A percentile compares a stretch with the other conserved stretches of the same genome.
Conservation (phyloP, 2,329 filamentous ascomycete genomes). For the Myotisia sp. region DNA sequence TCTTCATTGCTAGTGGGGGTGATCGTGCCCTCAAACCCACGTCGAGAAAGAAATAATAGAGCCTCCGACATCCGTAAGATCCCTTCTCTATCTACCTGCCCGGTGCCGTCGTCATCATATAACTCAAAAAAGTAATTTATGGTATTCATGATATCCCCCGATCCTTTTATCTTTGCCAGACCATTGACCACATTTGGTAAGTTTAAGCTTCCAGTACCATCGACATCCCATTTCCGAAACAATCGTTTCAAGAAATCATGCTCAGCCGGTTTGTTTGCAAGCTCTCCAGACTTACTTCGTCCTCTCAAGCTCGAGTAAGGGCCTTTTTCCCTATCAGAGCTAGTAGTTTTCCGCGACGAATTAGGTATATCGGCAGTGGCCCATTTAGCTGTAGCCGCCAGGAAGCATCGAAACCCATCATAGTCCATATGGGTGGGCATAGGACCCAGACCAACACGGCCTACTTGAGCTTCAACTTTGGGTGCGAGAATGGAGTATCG, state of each 20-base stretch:
- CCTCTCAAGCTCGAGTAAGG: constrained; percentile 44
- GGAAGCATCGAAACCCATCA: constrained; percentile 84
- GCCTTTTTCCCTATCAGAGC: constrained; percentile 38
- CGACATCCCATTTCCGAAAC: constrained; percentile 77
- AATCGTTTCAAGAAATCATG: constrained; percentile 87
- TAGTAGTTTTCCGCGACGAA: constrained; percentile 38
- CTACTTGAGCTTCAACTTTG: constrained; percentile 55
- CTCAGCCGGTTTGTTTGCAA: constrained; percentile 56
- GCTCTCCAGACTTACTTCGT: constrained; percentile 41
- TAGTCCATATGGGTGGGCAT: constrained; percentile 95
- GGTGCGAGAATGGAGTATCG: constrained; percentile 30
- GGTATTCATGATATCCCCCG: constrained; percentile 89
- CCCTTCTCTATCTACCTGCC: constrained; percentile 84
- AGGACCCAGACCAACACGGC: constrained; percentile 72
- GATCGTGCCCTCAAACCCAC: constrained; percentile 64
- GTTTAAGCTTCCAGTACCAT: constrained; percentile 61
- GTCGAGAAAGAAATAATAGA: constrained; percentile 75
- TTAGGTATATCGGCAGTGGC: constrained; percentile 74
- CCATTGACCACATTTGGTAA: constrained; percentile 87
- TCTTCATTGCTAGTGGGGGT: constrained; percentile 48
- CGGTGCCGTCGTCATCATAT: constrained; percentile 85
- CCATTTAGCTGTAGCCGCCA: constrained; percentile 83
- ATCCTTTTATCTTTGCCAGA: constrained; percentile 80
- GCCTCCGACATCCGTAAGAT: constrained; percentile 92
- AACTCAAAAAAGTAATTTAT: constrained; percentile 97